These are phyloP conservation scores for Diaporthe australafricana DNA, from an alignment of 2,329 filamentous ascomycete genomes.

Conservation along the genomic window DNA sequence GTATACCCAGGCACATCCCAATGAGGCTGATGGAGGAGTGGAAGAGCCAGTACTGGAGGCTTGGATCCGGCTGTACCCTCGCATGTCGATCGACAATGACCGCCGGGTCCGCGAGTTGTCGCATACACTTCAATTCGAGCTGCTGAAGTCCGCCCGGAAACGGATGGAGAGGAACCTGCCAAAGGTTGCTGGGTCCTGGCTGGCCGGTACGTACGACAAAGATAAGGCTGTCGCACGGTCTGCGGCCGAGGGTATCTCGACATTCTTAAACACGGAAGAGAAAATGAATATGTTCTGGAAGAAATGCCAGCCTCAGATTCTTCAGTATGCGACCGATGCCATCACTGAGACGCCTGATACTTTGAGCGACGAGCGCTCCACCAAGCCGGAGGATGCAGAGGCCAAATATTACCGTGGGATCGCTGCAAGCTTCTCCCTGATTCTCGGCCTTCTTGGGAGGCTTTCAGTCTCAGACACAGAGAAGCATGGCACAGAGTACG, in stretches of 20 bases:
- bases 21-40: slow-evolving; percentile 68
- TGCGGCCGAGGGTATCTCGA: slow-evolving; percentile 80
- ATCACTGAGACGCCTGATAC: slow-evolving; percentile 84
- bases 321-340: slow-evolving; percentile 85
- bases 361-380: slow-evolving; percentile 88
- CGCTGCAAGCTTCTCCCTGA: slow-evolving; percentile 65
- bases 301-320: slow-evolving; percentile 82
- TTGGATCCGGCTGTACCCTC: slow-evolving; percentile 90
- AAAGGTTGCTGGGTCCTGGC: slow-evolving; percentile 86
- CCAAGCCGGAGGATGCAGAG: slow-evolving; percentile 85
- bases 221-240: slow-evolving; percentile 81
- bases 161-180: slow-evolving; percentile 85
- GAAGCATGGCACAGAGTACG: slow-evolving; percentile 72
- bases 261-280: slow-evolving; percentile 82
- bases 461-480: slow-evolving; percentile 64
- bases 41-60: slow-evolving; percentile 88
- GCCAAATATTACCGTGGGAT: slow-evolving; percentile 86
- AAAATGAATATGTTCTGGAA: slow-evolving; percentile 83
- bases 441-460: slow-evolving; percentile 63
- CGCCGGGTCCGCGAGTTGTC: slow-evolving; percentile 89
- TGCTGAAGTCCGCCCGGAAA: slow-evolving; percentile 76
- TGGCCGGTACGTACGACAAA: slow-evolving; percentile 88
- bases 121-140: slow-evolving; percentile 76
- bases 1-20: slow-evolving; percentile 49
- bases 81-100: slow-evolving; percentile 89